Evolutionary conservation across 768 basidiomycete genomes (phyloP).

Genomic region (Macrolepiota dolichaula): DNA sequence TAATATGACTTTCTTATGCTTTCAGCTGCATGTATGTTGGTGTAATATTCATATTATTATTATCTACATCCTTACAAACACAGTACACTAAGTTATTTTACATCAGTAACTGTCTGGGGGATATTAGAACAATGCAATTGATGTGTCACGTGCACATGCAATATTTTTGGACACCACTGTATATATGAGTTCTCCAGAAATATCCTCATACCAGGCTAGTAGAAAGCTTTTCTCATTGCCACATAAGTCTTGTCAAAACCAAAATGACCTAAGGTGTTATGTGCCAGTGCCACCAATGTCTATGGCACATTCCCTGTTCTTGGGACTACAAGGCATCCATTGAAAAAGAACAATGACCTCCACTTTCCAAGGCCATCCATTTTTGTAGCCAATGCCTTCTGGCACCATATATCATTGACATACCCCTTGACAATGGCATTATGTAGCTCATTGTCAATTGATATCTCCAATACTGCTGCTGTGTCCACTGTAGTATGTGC

Average conservation of each 20-base stretch:
- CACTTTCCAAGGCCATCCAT: neutral
- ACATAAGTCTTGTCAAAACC: conserved; percentile 30
- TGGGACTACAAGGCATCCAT: conserved; percentile 20
- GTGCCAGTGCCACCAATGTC: conserved; percentile 22
- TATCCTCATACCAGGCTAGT: conserved; percentile 33
- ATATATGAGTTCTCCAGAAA: conserved; percentile 24
- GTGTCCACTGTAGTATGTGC: too few species aligned
- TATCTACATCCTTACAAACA: too few species aligned
- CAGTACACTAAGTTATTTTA: too few species aligned
- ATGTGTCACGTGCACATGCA: too few species aligned
- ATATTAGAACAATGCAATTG: too few species aligned
- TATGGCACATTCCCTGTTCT: conserved; percentile 17
- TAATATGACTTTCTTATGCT: too few species aligned
- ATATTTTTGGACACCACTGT: too few species aligned
- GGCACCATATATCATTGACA: neutral
- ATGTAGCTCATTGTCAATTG: neutral
- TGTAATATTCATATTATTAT: too few species aligned
- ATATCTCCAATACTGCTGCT: neutral
- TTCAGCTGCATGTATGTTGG: too few species aligned
- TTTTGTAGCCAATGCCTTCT: neutral
- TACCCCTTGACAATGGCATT: neutral
- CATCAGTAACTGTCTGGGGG: too few species aligned
- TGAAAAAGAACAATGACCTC: conserved; percentile 22
- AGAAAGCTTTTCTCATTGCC: conserved; percentile 20
- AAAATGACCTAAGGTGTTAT: conserved; percentile 30